These are phyloP conservation scores for Sporobolus alterniflorus DNA, from an alignment of 202 grass and related monocot genomes.

Conservation along the genomic window DNA sequence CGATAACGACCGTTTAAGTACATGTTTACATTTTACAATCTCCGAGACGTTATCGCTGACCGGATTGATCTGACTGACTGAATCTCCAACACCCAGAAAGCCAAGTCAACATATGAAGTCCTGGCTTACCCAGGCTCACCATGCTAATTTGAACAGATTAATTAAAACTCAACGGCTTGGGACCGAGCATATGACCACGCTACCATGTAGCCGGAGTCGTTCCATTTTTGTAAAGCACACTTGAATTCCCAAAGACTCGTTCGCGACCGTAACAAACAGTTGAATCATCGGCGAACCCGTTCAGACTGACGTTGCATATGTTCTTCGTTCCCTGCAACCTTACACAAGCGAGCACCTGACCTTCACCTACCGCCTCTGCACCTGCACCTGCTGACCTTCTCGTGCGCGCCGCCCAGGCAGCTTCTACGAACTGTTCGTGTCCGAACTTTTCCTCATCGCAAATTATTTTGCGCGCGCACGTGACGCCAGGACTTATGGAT, in stretches of 20 bases:
- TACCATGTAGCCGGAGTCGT: no score
- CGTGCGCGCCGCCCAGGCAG: background rate
- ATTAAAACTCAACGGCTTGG: background rate
- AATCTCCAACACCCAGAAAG: constrained; percentile 6
- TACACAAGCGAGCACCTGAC: background rate
- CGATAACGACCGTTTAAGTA: background rate
- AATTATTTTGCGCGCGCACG: background rate
- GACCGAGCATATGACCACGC: constrained; percentile 16
- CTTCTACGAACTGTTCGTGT: constrained; percentile 3
- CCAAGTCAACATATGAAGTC: constrained; percentile 15
- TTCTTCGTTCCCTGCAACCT: no score
- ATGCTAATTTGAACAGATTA: background rate
- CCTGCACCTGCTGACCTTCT: background rate
- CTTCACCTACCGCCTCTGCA: constrained; percentile 1
- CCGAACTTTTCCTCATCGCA: background rate
- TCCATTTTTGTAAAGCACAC: no score
- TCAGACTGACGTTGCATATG: no score
- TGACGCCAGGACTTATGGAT: constrained; percentile 19
- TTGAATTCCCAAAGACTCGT: no score
- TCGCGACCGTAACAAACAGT: no score
- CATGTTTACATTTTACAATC: background rate
- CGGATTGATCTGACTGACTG: constrained; percentile 11
- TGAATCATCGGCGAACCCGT: no score
- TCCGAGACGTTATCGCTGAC: no score
- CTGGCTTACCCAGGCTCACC: background rate